These are phyloP conservation scores for Geranium rotundifolium DNA, from an alignment of 345 rosid species.

Conservation along the genomic window DNA sequence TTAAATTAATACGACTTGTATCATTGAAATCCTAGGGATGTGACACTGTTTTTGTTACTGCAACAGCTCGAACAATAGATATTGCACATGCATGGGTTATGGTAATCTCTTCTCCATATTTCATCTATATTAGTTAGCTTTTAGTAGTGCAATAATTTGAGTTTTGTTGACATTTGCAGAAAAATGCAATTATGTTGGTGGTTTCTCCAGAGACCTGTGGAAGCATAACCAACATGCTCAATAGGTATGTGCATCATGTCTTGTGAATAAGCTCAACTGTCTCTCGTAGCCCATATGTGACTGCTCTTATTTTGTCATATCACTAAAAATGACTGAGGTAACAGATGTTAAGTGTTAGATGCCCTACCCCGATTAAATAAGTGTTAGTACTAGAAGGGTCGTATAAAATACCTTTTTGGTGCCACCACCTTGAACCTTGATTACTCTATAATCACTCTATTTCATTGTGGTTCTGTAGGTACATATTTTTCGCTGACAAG, in stretches of 20 bases:
- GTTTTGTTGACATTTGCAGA: slow-evolving; percentile 30
- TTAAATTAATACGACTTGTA: slow-evolving; percentile 23
- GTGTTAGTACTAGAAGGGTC: too few relatives aligned
- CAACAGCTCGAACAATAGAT: slow-evolving; percentile 85
- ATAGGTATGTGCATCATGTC: slow-evolving; percentile 39
- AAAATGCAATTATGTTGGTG: slow-evolving; percentile 52
- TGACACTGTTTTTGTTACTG: slow-evolving; percentile 76
- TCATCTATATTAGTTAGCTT: neutral
- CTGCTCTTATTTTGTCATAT: neutral
- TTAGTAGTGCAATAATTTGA: neutral
- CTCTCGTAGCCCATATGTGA: neutral
- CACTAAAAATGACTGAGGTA: too few relatives aligned
- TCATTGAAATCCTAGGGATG: slow-evolving; percentile 57
- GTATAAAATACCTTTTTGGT: too few relatives aligned
- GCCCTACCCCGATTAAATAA: too few relatives aligned
- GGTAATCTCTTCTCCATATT: slow-evolving; percentile 32
- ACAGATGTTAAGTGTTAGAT: too few relatives aligned
- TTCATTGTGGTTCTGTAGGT: slow-evolving; percentile 25
- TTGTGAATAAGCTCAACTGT: neutral
- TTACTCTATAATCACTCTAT: neutral
- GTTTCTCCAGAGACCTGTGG: slow-evolving; percentile 60
- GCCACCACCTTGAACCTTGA: neutral
- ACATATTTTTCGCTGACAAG: slow-evolving; percentile 76
- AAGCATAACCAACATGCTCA: slow-evolving; percentile 49
- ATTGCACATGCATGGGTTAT: slow-evolving; percentile 80